phyloP scores from a whole-genome alignment of 495 filamentous ascomycete genomes.

The Lentithecium fluviatile region DNA sequence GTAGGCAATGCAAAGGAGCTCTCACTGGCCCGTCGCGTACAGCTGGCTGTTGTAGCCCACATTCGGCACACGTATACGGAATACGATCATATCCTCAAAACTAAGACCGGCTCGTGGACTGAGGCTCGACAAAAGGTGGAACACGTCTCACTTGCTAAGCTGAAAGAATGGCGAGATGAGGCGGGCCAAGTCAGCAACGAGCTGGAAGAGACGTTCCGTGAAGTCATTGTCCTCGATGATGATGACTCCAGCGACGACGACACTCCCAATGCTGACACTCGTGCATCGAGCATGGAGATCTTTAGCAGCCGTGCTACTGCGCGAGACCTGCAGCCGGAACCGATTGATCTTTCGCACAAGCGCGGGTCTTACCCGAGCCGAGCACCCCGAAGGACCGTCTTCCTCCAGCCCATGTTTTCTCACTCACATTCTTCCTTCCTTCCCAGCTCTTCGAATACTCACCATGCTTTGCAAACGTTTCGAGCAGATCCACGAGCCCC shows the following conservation, averaged over 20 bases:
- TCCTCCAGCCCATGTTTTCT: too few relatives aligned
- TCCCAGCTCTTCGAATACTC: too few relatives aligned
- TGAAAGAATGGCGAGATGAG: constrained; percentile 86
- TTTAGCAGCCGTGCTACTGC: constrained; percentile 14
- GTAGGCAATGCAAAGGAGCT: constrained; percentile 70
- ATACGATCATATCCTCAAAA: constrained; percentile 74
- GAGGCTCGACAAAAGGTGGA: constrained; percentile 72
- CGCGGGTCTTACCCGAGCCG: too few relatives aligned
- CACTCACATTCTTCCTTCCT: too few relatives aligned
- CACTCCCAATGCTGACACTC: background rate
- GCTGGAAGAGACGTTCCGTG: constrained; percentile 75
- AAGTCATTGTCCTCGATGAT: constrained; percentile 79
- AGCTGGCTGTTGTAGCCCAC: constrained; percentile 81
- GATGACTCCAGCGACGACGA: constrained; percentile 54
- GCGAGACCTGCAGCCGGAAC: background rate
- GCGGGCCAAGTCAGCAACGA: constrained; percentile 65
- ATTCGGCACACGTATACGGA: constrained; percentile 83
- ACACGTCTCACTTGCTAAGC: constrained; percentile 63
- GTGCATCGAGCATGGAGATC: constrained; percentile 16
- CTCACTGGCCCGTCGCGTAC: constrained; percentile 69
- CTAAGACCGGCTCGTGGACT: constrained; percentile 52
- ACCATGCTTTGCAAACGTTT: background rate
- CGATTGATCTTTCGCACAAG: background rate
- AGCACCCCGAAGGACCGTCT: too few relatives aligned
- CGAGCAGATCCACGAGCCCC: background rate